A percentile compares a stretch with the other conserved stretches of the same genome.
phyloP scores from a whole-genome alignment of 257 asterid genomes.

The Nicotiana benthamiana region DNA sequence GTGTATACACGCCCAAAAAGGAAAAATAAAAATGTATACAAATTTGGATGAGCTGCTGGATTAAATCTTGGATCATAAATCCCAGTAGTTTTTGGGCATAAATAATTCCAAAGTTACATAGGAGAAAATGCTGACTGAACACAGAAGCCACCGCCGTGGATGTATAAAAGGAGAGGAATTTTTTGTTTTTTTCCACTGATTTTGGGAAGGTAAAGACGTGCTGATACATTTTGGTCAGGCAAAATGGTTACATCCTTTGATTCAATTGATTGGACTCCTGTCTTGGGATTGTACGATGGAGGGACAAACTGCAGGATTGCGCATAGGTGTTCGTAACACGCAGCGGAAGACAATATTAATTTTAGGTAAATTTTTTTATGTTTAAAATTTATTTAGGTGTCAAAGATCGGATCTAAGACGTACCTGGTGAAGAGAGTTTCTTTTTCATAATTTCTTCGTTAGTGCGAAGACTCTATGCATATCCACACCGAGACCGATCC shows the following conservation, averaged over 20 bases:
- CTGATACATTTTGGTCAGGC: constrained; percentile 33
- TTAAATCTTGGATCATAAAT: constrained; percentile 52
- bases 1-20: neutral
- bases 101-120: constrained; percentile 32
- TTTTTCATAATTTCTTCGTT: no score
- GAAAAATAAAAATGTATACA: neutral
- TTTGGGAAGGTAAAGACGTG: constrained; percentile 54
- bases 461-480: no score
- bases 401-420: no score
- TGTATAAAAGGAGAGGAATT: constrained; percentile 55
- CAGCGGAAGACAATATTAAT: no score
- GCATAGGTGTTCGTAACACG: no score
- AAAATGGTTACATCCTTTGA: constrained; percentile 49
- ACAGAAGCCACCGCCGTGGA: constrained; percentile 77
- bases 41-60: constrained; percentile 54
- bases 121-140: constrained; percentile 58
- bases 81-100: constrained; percentile 9
- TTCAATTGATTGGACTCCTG: constrained; percentile 38
- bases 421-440: no score
- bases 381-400: no score
- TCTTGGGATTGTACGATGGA: constrained; percentile 38
- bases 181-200: constrained; percentile 16
- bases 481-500: no score
- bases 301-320: constrained; percentile 18
- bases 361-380: no score